Percentiles rank a stretch among this genome's conserved stretches.
These are phyloP conservation scores for Blastomyces emzantsi DNA, from an alignment of 2,329 filamentous ascomycete genomes.

Conservation along the genomic window DNA sequence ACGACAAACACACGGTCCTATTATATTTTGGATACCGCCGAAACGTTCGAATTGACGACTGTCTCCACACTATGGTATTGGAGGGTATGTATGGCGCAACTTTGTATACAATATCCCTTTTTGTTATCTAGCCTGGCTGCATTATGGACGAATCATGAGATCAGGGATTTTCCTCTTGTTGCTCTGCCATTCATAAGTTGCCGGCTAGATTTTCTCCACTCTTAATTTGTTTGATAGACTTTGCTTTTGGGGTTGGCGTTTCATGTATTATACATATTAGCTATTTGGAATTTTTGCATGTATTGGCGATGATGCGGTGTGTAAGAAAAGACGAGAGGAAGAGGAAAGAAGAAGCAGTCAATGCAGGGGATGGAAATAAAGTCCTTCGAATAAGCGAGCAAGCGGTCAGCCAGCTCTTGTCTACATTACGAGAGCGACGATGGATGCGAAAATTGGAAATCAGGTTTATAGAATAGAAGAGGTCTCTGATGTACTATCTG, in stretches of 20 bases:
- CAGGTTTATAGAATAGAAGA: conserved; percentile 4
- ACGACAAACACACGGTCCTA: background rate
- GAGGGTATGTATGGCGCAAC: background rate
- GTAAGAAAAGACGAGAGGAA: background rate
- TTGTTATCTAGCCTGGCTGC: background rate
- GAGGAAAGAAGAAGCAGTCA: background rate
- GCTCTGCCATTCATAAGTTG: background rate
- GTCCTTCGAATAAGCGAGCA: background rate
- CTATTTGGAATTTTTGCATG: background rate
- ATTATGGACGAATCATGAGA: background rate
- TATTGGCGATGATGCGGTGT: background rate
- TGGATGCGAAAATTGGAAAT: background rate
- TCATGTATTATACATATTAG: conserved; percentile 5
- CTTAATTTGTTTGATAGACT: conserved; percentile 9
- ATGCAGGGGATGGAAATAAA: background rate
- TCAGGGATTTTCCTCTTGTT: background rate
- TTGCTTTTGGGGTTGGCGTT: conserved; percentile 3
- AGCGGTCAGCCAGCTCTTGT: background rate
- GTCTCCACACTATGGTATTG: background rate
- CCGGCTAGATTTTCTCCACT: conserved; percentile 6
- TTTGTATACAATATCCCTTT: conserved; percentile 4
- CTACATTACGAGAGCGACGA: background rate
- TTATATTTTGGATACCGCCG: background rate
- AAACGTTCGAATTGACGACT: background rate
- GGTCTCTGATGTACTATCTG: background rate